Conservation (phyloP, 805 yeast species). For the Metschnikowia lunata region DNA sequence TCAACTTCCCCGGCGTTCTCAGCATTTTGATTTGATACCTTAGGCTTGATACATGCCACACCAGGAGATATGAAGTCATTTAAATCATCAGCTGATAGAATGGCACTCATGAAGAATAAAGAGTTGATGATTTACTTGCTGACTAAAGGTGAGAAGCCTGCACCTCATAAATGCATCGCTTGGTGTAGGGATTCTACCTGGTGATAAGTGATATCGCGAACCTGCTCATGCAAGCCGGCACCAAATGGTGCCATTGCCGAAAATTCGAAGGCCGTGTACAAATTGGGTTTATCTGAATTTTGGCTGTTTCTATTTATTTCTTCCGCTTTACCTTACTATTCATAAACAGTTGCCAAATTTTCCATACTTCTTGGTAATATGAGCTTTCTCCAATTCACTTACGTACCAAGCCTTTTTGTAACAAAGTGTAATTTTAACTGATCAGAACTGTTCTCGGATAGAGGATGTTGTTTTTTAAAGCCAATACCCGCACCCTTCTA, state of each 20-base stretch:
- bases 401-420: too few relatives aligned
- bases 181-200: conserved; percentile 4
- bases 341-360: too few relatives aligned
- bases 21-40: conserved; percentile 29
- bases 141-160: neutral
- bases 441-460: too few relatives aligned
- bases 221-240: neutral
- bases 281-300: too few relatives aligned
- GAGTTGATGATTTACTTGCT: neutral
- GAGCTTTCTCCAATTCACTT: too few relatives aligned
- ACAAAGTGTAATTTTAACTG: too few relatives aligned
- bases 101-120: conserved; percentile 67
- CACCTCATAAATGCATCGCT: neutral
- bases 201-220: neutral
- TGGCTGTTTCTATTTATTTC: too few relatives aligned
- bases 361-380: too few relatives aligned
- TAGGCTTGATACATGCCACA: conserved; percentile 90
- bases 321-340: too few relatives aligned
- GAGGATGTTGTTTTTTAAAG: too few relatives aligned
- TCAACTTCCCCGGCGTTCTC: conserved; percentile 28
- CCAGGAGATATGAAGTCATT: conserved; percentile 95
- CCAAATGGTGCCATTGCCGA: neutral
- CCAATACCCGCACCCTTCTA: too few relatives aligned
- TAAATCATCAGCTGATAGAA: conserved; percentile 82
- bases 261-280: too few relatives aligned